Conservation (phyloP, 495 filamentous ascomycete species). For the Penicillium goetzii region DNA sequence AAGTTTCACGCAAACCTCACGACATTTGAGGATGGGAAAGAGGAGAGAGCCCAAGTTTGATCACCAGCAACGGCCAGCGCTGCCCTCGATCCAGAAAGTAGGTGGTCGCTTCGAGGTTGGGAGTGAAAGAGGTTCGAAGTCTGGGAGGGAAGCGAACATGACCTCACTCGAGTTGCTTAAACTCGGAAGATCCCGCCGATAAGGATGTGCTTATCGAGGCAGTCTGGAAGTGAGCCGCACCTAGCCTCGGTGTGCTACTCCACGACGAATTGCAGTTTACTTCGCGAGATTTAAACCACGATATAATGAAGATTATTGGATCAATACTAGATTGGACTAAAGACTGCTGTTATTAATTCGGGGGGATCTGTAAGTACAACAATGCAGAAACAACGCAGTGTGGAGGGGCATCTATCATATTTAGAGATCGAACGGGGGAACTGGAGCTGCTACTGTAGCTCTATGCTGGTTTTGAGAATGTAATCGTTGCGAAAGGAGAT, state of each 20-base stretch:
- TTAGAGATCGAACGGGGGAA: neutral
- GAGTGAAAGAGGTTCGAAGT: conserved; percentile 8
- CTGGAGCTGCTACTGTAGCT: neutral
- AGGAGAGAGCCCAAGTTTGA: neutral
- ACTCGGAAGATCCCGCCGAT: conserved; percentile 37
- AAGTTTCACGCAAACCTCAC: conserved; percentile 15
- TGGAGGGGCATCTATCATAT: neutral
- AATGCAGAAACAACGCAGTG: neutral
- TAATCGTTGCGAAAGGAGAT: neutral
- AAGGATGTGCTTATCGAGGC: conserved; percentile 26
- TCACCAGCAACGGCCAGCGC: conserved; percentile 3
- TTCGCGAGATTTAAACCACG: neutral
- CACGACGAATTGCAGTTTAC: neutral
- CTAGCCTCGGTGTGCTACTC: neutral
- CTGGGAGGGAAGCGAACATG: conserved; percentile 18
- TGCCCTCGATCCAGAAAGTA: neutral
- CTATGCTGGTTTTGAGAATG: neutral
- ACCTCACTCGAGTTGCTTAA: conserved; percentile 24
- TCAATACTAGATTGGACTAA: neutral
- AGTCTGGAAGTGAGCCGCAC: conserved; percentile 14
- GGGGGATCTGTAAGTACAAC: neutral
- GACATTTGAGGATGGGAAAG: conserved; percentile 23
- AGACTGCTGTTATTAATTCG: neutral
- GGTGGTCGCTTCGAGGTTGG: conserved; percentile 7
- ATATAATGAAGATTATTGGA: neutral